A percentile compares a stretch with the other conserved stretches of the same genome.
These are phyloP conservation scores for Acephala macrosclerotiorum DNA, from an alignment of 2,329 filamentous ascomycete species.

Conservation along the genomic window DNA sequence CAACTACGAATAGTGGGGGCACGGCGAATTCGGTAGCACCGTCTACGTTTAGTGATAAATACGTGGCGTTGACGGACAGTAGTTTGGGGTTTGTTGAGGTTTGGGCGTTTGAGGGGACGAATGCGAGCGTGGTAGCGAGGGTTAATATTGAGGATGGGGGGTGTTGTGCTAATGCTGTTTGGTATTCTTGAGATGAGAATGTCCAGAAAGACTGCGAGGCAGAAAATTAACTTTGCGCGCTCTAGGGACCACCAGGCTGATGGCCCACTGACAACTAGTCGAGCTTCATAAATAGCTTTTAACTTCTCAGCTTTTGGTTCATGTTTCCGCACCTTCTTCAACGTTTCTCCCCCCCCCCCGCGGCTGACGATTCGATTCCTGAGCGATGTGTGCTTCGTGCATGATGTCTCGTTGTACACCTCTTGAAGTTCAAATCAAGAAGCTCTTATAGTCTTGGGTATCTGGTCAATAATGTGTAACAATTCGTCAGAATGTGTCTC, in stretches of 20 bases:
- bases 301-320: no score
- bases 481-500: no score
- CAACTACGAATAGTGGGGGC: slow-evolving; percentile 25
- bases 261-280: no score
- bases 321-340: no score
- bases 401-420: no score
- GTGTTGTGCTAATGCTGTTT: slow-evolving; percentile 32
- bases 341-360: no score
- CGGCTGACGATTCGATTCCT: no score
- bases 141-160: slow-evolving; percentile 27
- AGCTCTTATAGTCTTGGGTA: no score
- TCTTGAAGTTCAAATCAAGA: no score
- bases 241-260: neutral
- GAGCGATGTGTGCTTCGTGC: no score
- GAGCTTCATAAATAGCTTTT: no score
- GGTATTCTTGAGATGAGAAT: slow-evolving; percentile 24
- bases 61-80: slow-evolving; percentile 30
- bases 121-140: slow-evolving; percentile 25
- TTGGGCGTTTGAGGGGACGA: slow-evolving; percentile 23
- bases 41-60: slow-evolving; percentile 26
- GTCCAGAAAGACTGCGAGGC: neutral
- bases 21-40: slow-evolving; percentile 26
- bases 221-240: neutral
- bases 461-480: no score
- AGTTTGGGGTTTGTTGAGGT: slow-evolving; percentile 30